Percentiles rank a stretch among this genome's conserved stretches.
These are phyloP conservation scores for Aureoboletus auriporus DNA, from an alignment of 768 basidiomycete genomes.

Conservation along the genomic window DNA sequence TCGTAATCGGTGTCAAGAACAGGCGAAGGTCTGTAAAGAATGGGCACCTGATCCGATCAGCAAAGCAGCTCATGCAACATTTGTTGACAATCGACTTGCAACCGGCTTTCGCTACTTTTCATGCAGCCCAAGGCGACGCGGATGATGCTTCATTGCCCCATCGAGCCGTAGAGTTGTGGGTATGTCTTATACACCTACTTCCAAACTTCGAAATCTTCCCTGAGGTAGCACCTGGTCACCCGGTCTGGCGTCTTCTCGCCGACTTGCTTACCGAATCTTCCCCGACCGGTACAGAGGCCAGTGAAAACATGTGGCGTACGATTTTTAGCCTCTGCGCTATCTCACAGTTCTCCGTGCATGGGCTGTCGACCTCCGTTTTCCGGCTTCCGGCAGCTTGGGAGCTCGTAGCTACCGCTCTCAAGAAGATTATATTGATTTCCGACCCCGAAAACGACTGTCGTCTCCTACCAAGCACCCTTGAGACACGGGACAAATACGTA, in stretches of 20 bases:
- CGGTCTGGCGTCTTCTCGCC: slow-evolving; percentile 46
- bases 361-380: slow-evolving; percentile 36
- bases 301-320: slow-evolving; percentile 70
- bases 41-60: slow-evolving; percentile 21
- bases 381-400: slow-evolving; percentile 63
- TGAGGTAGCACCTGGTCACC: slow-evolving; percentile 24
- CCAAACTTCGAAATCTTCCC: slow-evolving; percentile 18
- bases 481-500: slow-evolving; percentile 68
- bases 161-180: slow-evolving; percentile 66
- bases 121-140: slow-evolving; percentile 14
- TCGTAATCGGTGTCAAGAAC: slow-evolving; percentile 25
- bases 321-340: slow-evolving; percentile 68
- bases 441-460: slow-evolving; percentile 41
- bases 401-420: slow-evolving; percentile 53
- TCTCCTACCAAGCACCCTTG: slow-evolving; percentile 35
- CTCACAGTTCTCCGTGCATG: slow-evolving; percentile 70
- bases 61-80: slow-evolving; percentile 41
- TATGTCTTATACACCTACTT: slow-evolving; percentile 63
- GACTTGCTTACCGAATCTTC: slow-evolving; percentile 28
- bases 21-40: slow-evolving; percentile 26
- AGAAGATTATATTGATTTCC: slow-evolving; percentile 52
- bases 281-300: slow-evolving; percentile 38
- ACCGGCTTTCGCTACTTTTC: slow-evolving; percentile 15
- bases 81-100: slow-evolving; percentile 56
- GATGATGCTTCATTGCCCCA: slow-evolving; percentile 38